These are phyloP conservation scores for Tolypocladium nubicola DNA, from an alignment of 2,329 filamentous ascomycete genomes.

Conservation along the genomic window DNA sequence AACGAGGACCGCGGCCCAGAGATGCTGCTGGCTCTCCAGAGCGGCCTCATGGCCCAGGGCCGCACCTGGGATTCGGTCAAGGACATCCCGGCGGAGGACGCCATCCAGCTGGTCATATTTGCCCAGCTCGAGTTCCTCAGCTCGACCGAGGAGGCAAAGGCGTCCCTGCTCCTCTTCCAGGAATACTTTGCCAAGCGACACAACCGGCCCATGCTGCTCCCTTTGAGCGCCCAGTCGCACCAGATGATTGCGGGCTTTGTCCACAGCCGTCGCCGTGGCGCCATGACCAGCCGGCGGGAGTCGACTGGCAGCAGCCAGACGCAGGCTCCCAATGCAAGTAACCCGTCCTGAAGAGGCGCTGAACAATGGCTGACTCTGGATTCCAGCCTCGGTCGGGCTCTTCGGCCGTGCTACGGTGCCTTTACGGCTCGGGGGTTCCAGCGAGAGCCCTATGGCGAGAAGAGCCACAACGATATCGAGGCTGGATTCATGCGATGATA, in stretches of 20 bases:
- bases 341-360: neutral
- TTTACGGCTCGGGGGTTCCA: conserved; percentile 1
- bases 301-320: neutral
- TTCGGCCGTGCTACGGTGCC: neutral
- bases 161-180: conserved; percentile 38
- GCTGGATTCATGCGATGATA: conserved; percentile 2
- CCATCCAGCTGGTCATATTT: conserved; percentile 33
- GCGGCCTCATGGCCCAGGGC: conserved; percentile 27
- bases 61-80: conserved; percentile 7
- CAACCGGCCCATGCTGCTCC: conserved; percentile 27
- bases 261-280: conserved; percentile 4
- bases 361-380: neutral
- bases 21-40: conserved; percentile 32
- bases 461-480: neutral
- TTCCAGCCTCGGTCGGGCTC: neutral
- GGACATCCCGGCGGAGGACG: conserved; percentile 23
- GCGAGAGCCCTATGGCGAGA: neutral
- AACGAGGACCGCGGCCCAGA: neutral
- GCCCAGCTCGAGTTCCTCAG: conserved; percentile 35
- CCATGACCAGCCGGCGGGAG: neutral
- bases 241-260: conserved; percentile 19
- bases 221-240: conserved; percentile 23
- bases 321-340: neutral
- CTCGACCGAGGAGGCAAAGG: conserved; percentile 33
- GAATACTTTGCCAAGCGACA: conserved; percentile 32